phyloP scores from a whole-genome alignment of 805 yeast genomes.

The Teunomyces kruisii region DNA sequence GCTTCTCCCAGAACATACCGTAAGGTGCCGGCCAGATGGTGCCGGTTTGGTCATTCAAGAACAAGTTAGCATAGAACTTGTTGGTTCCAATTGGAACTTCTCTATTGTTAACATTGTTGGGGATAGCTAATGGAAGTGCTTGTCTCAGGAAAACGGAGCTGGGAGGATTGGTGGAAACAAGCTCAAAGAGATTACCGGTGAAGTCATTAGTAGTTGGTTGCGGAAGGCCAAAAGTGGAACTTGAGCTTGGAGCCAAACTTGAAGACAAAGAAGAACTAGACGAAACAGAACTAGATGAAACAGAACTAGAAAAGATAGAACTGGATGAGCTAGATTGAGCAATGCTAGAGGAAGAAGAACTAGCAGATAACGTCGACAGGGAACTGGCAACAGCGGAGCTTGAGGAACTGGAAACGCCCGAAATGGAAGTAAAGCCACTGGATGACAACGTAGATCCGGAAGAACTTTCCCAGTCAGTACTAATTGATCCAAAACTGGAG shows the following conservation, averaged over 20 bases:
- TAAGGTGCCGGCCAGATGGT: constrained; percentile 70
- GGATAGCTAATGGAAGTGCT: constrained; percentile 45
- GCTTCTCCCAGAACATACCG: constrained; percentile 53
- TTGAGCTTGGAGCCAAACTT: neutral
- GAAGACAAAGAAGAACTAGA: neutral
- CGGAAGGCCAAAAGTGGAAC: neutral
- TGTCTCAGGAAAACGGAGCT: constrained; percentile 45
- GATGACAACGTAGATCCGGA: neutral
- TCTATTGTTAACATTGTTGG: constrained; percentile 46
- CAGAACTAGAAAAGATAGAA: neutral
- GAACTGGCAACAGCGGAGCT: constrained; percentile 4
- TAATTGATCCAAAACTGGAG: neutral
- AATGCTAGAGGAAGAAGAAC: neutral
- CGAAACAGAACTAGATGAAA: neutral
- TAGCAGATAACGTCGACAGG: neutral
- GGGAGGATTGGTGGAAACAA: constrained; percentile 47
- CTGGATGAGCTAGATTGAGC: neutral
- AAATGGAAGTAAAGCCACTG: neutral
- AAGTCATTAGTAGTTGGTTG: constrained; percentile 11
- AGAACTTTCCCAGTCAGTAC: neutral
- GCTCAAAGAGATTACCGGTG: constrained; percentile 46
- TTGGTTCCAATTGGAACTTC: constrained; percentile 61
- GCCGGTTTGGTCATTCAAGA: constrained; percentile 53
- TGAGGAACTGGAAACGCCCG: constrained; percentile 1
- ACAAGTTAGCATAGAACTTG: constrained; percentile 69